Evolutionary conservation across 192 early-diverging fungal species (phyloP).

Genomic region (Entomortierella parvispora): DNA sequence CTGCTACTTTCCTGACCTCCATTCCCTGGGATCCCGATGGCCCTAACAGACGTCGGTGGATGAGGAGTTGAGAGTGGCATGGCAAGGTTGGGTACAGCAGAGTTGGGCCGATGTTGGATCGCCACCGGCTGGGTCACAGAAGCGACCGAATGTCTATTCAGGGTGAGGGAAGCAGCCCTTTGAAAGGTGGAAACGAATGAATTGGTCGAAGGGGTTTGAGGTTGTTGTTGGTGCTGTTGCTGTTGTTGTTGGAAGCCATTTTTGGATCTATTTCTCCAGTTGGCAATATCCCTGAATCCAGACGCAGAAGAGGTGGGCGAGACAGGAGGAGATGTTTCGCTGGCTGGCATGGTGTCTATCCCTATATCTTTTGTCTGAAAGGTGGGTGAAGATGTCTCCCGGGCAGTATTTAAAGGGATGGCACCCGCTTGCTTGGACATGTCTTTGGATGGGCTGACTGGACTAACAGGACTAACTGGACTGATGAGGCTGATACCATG

Average conservation of each 20-base stretch:
- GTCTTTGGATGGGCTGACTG: no score
- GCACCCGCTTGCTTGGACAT: no score
- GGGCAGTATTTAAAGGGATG: background rate
- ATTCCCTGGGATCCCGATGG: background rate
- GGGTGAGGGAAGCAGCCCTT: slow-evolving; percentile 35
- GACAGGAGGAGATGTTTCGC: slow-evolving; percentile 21
- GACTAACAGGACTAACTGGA: no score
- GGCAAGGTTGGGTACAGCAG: background rate
- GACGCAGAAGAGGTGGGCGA: slow-evolving; percentile 22
- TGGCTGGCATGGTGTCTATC: background rate
- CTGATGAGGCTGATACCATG: no score
- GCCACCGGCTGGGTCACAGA: slow-evolving; percentile 12
- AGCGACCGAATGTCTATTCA: slow-evolving; percentile 24
- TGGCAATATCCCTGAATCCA: slow-evolving; percentile 12
- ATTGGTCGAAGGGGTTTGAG: slow-evolving; percentile 22
- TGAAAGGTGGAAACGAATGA: slow-evolving; percentile 39
- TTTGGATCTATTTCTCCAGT: slow-evolving; percentile 21
- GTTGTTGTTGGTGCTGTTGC: background rate
- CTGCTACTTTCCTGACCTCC: background rate
- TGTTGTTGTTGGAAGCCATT: background rate
- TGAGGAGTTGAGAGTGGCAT: slow-evolving; percentile 32
- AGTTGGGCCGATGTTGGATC: background rate
- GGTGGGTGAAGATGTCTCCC: background rate
- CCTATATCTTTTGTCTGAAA: background rate
- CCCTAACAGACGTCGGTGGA: slow-evolving; percentile 6